A percentile compares a stretch with the other conserved stretches of the same genome.
These are phyloP conservation scores for Pugionium cornutum DNA, from an alignment of 345 rosid species.

Conservation along the genomic window DNA sequence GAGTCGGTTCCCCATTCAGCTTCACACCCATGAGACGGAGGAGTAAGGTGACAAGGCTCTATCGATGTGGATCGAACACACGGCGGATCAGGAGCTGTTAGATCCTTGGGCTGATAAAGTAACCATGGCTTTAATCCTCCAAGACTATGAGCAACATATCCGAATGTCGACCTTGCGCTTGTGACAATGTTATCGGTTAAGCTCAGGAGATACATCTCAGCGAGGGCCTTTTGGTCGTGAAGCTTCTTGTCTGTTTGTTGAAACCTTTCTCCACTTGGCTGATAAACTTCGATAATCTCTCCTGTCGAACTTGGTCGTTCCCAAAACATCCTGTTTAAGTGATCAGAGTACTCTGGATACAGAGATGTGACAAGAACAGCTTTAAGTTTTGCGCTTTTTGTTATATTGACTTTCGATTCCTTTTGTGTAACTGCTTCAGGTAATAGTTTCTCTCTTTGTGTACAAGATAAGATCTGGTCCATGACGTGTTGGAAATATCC, in stretches of 20 bases:
- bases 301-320: slow-evolving; percentile 26
- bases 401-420: slow-evolving; percentile 11
- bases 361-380: slow-evolving; percentile 45
- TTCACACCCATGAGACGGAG: slow-evolving; percentile 36
- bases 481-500: slow-evolving; percentile 26
- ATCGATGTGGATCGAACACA: slow-evolving; percentile 36
- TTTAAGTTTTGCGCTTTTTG: slow-evolving; percentile 21
- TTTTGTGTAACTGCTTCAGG: slow-evolving; percentile 22
- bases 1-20: slow-evolving; percentile 25
- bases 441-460: slow-evolving; percentile 34
- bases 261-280: slow-evolving; percentile 41
- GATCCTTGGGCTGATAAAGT: slow-evolving; percentile 30
- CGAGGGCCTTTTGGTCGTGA: slow-evolving; percentile 43
- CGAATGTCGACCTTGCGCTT: slow-evolving; percentile 41
- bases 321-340: slow-evolving; percentile 21
- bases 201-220: slow-evolving; percentile 43
- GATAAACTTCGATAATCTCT: slow-evolving; percentile 36
- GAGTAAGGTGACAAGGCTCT: slow-evolving; percentile 45
- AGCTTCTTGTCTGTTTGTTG: slow-evolving; percentile 34
- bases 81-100: slow-evolving; percentile 39
- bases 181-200: slow-evolving; percentile 42
- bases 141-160: slow-evolving; percentile 45
- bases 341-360: slow-evolving; percentile 25
- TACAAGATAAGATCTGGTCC: slow-evolving; percentile 40
- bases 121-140: slow-evolving; percentile 43